A percentile compares a stretch with the other conserved stretches of the same genome.
Conservation (phyloP, 257 asterid genomes). For the Petunia axillaris region DNA sequence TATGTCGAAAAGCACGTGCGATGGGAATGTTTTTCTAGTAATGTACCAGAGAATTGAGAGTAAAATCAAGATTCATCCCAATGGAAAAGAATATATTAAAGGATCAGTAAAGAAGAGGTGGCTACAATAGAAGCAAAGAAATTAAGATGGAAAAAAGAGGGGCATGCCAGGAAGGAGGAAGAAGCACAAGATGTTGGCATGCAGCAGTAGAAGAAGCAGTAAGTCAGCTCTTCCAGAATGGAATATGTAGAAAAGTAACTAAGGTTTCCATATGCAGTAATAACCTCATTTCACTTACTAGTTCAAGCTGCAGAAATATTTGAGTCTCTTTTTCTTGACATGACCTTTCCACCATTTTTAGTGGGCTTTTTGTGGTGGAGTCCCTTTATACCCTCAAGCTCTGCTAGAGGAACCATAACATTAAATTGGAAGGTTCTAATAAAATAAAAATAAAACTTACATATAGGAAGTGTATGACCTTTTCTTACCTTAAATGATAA, state of each 20-base stretch:
- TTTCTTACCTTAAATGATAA: conserved; percentile 17
- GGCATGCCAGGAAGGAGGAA: background rate
- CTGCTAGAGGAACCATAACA: conserved; percentile 17
- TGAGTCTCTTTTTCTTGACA: conserved; percentile 17
- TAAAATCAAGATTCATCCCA: background rate
- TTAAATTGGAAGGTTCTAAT: conserved; percentile 23
- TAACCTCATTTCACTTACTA: background rate
- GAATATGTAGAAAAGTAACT: background rate
- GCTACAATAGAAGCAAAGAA: background rate
- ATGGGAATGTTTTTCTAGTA: too few relatives aligned
- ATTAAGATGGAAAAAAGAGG: background rate
- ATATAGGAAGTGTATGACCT: background rate
- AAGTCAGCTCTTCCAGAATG: background rate
- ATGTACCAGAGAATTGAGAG: too few relatives aligned
- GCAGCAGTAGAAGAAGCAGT: too few relatives aligned
- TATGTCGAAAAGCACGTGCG: too few relatives aligned
- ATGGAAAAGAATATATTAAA: background rate
- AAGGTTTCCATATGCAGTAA: background rate
- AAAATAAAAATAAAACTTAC: background rate
- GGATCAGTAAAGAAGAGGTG: background rate
- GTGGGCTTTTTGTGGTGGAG: conserved; percentile 29
- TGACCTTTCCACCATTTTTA: conserved; percentile 27
- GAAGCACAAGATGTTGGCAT: background rate
- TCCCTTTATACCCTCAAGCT: conserved; percentile 28
- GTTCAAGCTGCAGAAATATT: background rate